Base-by-base conservation (phyloP, 2,329 filamentous ascomycete genomes). In the Aspergillus uvarum region DNA sequence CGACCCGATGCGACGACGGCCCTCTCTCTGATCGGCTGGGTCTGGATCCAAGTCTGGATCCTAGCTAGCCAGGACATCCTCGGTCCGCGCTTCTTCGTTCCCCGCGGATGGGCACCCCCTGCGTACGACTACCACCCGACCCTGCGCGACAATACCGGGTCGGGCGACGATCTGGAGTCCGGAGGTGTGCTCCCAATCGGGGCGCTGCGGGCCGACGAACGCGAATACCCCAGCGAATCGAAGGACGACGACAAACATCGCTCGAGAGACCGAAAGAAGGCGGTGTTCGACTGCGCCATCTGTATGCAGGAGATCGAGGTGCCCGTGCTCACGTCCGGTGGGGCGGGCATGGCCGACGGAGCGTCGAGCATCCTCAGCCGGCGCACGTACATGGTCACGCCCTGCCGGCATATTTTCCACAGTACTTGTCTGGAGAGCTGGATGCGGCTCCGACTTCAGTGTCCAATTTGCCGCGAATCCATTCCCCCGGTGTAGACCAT, bases 381-480 rank as follows among this genome's bases (percentile, higher is more conserved):
- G 62, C 85, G 93, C 53, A 83, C 85, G 67, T 98, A 98, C 77
- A 99, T 99, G 95, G 91, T 98, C 22, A 99, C 95, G 59, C 95
- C 95, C 51, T 99, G 95, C 76, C 82, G 93, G 58, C 95, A 99
- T 78, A 92, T 98, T 52, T 99, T 99, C 74, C 95, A 99, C 73
- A 95, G 88, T 59, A 81, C 84, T 32, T 99, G 95, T 76, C 79
- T 99, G 67, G 94, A 98, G 78, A 92, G 92, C 44, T 98, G 95
- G 95, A 95, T 99, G 90, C 85, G 91, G 72, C 92, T 96, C 74
- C 81, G 94, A 59, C 77, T 99, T 70, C 92, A 96, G 79, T 99
- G 95, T 78, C 95, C 95, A 1, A 97, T 96, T 66, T 98, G 95
- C 77, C 84, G 95, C 67, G 93, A 97, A 79, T 89, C 90, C 60